Evolutionary conservation across 73 alveolate genomes (phyloP).

Genomic region (Tetrahymena borealis): DNA sequence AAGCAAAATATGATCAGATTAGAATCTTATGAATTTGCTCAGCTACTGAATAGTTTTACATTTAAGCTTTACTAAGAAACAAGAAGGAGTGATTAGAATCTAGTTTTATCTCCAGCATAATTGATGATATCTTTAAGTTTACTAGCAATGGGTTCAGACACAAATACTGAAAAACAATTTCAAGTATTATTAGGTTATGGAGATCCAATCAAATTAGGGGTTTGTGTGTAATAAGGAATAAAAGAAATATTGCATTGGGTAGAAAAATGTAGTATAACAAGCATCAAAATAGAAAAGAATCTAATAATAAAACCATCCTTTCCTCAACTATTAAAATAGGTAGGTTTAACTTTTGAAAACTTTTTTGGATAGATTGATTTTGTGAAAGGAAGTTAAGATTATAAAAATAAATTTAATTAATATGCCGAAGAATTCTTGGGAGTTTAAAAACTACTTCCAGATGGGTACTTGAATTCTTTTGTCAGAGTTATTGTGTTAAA

Average conservation of each 20-base stretch:
- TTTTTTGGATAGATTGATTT: neutral
- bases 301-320: neutral
- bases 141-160: neutral
- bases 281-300: neutral
- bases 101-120: neutral
- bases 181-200: neutral
- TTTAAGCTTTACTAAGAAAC: neutral
- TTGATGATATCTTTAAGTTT: neutral
- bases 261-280: neutral
- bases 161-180: neutral
- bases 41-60: neutral
- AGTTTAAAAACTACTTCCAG: neutral
- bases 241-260: neutral
- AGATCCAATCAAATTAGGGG: neutral
- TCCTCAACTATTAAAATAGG: neutral
- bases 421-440: neutral
- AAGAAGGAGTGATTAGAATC: neutral
- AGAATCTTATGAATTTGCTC: neutral
- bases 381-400: neutral
- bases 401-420: neutral
- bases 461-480: neutral
- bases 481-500: neutral
- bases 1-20: neutral
- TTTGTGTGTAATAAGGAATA: neutral
- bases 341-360: neutral